A percentile compares a stretch with the other conserved stretches of the same genome.
Evolutionary conservation across 2,329 filamentous ascomycete genomes (phyloP).

Genomic region (Ceratocystis destructans): DNA sequence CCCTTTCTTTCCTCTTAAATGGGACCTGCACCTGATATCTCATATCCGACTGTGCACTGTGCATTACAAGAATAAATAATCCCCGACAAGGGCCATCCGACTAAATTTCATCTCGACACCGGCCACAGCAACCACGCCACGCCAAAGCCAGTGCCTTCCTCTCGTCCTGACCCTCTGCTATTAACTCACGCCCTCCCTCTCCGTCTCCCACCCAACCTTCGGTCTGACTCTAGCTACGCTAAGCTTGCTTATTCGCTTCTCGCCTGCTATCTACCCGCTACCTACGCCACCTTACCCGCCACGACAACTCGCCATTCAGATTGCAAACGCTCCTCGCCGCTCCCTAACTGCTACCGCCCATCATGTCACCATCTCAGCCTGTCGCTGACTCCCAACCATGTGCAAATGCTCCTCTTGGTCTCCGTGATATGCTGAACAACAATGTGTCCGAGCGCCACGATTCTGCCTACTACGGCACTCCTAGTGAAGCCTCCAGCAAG

Average conservation of each 20-base stretch:
- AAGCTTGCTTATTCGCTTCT: neutral
- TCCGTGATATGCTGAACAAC: constrained; percentile 18
- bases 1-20: neutral
- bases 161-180: neutral
- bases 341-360: neutral
- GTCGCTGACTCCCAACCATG: constrained; percentile 3
- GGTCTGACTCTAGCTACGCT: no score
- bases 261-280: neutral
- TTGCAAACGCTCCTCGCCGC: no score
- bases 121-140: neutral
- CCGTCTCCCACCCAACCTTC: no score
- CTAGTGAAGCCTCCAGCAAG: constrained; percentile 19
- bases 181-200: neutral
- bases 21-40: neutral
- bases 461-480: constrained; percentile 19
- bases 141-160: no score
- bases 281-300: neutral
- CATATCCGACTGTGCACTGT: neutral
- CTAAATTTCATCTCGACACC: neutral
- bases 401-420: constrained; percentile 13
- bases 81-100: neutral
- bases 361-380: constrained; percentile 2
- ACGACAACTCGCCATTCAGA: neutral
- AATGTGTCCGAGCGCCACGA: constrained; percentile 15
- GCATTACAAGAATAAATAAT: neutral